Evolutionary conservation across 352 stramenopile genomes (phyloP).

Genomic region (Pythium biforme): DNA sequence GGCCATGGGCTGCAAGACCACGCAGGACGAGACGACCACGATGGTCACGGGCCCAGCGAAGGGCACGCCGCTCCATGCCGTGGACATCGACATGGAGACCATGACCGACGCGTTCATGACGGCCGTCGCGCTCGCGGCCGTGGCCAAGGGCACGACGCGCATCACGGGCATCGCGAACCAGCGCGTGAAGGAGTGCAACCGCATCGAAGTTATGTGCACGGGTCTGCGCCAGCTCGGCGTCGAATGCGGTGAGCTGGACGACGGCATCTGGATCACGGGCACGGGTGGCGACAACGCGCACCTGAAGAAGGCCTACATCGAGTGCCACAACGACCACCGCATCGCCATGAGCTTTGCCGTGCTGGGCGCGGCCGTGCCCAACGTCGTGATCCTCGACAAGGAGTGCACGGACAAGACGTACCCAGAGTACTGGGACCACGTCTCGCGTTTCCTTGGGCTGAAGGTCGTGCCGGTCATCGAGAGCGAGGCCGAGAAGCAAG

Average conservation of each 20-base stretch:
- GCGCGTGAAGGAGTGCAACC: conserved; percentile 98
- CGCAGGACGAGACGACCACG: conserved; percentile 59
- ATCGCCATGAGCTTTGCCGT: conserved; percentile 99
- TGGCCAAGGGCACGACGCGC: conserved; percentile 94
- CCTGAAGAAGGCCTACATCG: conserved; percentile 61
- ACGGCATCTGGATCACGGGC: conserved; percentile 81
- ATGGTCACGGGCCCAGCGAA: conserved; percentile 73
- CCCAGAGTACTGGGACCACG: conserved; percentile 94
- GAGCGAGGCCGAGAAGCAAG: conserved; percentile 26
- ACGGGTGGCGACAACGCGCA: conserved; percentile 47
- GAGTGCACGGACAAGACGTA: conserved; percentile 98
- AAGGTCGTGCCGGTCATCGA: conserved; percentile 42
- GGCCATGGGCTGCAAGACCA: conserved; percentile 76
- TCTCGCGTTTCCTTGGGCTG: conserved; percentile 62
- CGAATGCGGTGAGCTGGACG: conserved; percentile 63
- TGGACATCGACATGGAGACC: conserved; percentile 96
- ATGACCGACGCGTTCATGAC: conserved; percentile 99
- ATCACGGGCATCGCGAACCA: conserved; percentile 99
- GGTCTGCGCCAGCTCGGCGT: conserved; percentile 95
- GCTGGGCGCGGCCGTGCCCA: conserved; percentile 86
- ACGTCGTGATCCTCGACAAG: conserved; percentile 96
- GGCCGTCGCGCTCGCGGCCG: conserved; percentile 92
- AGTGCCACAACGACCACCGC: conserved; percentile 96
- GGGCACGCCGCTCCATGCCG: conserved; percentile 69
- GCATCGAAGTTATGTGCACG: conserved; percentile 97